Base-by-base conservation (phyloP, 1,139 yeast species). In the Hemisphaericaspora xylofermentans region DNA sequence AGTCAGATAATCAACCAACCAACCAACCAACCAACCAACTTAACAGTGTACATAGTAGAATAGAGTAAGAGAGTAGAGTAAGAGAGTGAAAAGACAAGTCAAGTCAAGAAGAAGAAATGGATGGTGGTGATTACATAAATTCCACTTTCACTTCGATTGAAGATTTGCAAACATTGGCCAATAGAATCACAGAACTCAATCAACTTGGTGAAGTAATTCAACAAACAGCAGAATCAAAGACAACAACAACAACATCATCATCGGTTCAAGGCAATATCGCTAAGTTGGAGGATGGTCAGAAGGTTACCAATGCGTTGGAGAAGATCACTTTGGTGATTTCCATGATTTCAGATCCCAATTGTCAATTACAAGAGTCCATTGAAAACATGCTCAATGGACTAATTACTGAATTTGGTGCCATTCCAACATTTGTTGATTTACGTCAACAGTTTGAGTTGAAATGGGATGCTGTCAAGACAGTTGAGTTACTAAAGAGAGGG, bases 41-140 rank as follows among this genome's bases (percentile, higher is more conserved):
- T 19, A 19, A 19, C n/a, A n/a, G n/a, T n/a, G n/a, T n/a, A n/a
- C n/a, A n/a, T n/a, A n/a, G n/a, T n/a, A n/a, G n/a, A n/a, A n/a
- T n/a, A n/a, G n/a, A n/a, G n/a, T n/a, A n/a, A n/a, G n/a, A n/a
- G n/a, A n/a, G n/a, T n/a, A n/a, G n/a, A n/a, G n/a, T n/a, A n/a
- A n/a, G n/a, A n/a, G n/a, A n/a, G n/a, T n/a, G n/a, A n/a, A n/a
- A n/a, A n/a, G n/a, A n/a, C n/a, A n/a, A n/a, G n/a, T n/a, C n/a
- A n/a, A n/a, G n/a, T n/a, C n/a, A 26, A 26, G n/a, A 26, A 26
- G 14, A 13, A 13, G 13, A 30, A 9, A 39, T 43, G 45, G 41
- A 38, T 12, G 39, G 60, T 12, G 39, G 60, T 57, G 64, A 63
- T 31, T 58, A 52, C 45, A 52, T 68, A 34, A 66, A 68, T 48